Evolutionary conservation across 371 early-diverging fungal genomes (phyloP), one percentile per base, ranked within the genome.

Genomic region (Coemansia sp.): DNA sequence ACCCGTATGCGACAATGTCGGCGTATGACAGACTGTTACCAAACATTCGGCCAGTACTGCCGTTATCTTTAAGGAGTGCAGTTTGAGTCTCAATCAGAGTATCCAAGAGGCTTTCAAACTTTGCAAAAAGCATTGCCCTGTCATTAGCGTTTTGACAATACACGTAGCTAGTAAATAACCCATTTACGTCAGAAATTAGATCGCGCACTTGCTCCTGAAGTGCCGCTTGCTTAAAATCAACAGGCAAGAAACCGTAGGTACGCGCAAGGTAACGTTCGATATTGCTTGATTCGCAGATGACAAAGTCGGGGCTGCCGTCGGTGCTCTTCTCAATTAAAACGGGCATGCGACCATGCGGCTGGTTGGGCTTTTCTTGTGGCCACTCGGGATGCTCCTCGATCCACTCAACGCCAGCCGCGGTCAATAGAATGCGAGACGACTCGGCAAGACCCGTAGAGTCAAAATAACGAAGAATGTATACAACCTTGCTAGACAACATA

Each of bases 261-360:
- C 68, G 73, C n/a, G 82, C 82, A 2, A 86, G 65, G 68, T 86
- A 87, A 48, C 87, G 80, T 55, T 83, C 84, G n/a, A 86, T 85
- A 5, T 78, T 80, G 5, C 64, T 33, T 1, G 82, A 69, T 40
- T 86, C 86, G 14, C 75, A 67, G 5, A 86, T 21, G n/a, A 73
- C 58, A 50, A 62, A 71, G 40, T 72, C 73, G 18, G 77, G 62
- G 40, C 72, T 65, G 8, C 60, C 75, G 26, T 79, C 80, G 1
- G 63, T 42, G 47, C 61, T 67, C 50, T 75, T 82, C 20, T 69
- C 70, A 39, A 82, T 73, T 23, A 86, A 72, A 2, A 86, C 77
- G 1, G 87, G 86, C 21, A 82, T 63, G n/a, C 80, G 83, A n/a
- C 84, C 82, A 53, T 80, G 84, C 7, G 86, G 86, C 47, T 77